phyloP scores from a whole-genome alignment of 176 grass and related monocot species.

The Aegilops tauschii region DNA sequence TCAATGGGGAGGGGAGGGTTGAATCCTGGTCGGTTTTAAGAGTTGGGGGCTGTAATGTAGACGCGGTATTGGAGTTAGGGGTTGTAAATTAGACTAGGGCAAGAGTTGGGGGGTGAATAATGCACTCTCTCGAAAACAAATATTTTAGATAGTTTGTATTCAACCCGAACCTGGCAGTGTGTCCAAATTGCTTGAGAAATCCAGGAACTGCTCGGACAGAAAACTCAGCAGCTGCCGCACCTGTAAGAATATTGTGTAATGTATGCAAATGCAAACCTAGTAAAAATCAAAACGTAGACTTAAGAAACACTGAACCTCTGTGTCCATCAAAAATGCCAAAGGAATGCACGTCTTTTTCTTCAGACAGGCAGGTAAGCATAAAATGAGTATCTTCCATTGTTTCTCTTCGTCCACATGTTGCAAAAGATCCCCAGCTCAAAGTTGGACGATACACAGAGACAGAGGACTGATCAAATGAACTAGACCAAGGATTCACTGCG shows the following conservation, averaged over 20 bases:
- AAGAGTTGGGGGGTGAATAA: too few species aligned
- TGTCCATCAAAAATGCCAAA: conserved; percentile 99
- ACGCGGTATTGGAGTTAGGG: too few species aligned
- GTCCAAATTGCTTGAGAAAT: conserved; percentile 62
- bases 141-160: conserved; percentile 12
- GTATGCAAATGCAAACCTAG: conserved; percentile 19
- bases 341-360: conserved; percentile 62
- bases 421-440: conserved; percentile 94
- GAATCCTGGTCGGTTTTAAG: too few species aligned
- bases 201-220: conserved; percentile 81
- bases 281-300: conserved; percentile 9
- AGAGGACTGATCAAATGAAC: conserved; percentile 33
- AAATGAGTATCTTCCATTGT: conserved; percentile 98
- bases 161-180: conserved; percentile 50
- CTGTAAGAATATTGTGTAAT: conserved; percentile 49
- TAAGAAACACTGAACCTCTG: conserved; percentile 57
- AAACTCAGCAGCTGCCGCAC: conserved; percentile 94
- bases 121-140: too few species aligned
- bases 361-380: conserved; percentile 66
- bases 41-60: too few species aligned
- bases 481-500: conserved; percentile 35
- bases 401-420: conserved; percentile 83
- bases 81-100: too few species aligned
- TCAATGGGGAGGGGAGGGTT: too few species aligned
- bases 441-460: conserved; percentile 52